These are phyloP conservation scores for Rubroboletus satanas DNA, from an alignment of 768 basidiomycete genomes.

Conservation along the genomic window DNA sequence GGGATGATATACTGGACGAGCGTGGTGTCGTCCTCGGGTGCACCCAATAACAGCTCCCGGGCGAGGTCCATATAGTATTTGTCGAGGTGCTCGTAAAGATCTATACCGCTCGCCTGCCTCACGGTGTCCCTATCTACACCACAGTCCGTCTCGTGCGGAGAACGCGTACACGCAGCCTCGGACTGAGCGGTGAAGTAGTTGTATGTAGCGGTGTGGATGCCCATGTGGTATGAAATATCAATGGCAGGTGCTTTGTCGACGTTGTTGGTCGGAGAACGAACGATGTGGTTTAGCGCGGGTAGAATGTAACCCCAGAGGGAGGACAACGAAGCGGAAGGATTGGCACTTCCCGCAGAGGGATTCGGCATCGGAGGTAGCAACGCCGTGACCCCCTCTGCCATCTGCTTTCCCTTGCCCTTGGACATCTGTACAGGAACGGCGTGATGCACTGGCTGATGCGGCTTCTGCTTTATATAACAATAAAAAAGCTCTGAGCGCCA, in stretches of 20 bases:
- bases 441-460: background rate
- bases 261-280: conserved; percentile 63
- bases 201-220: conserved; percentile 79
- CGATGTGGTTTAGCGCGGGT: conserved; percentile 73
- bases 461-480: background rate
- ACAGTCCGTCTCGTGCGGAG: conserved; percentile 4
- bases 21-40: conserved; percentile 61
- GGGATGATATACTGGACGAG: conserved; percentile 70
- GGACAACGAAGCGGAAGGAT: conserved; percentile 68
- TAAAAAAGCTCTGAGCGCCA: conserved; percentile 3
- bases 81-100: conserved; percentile 73
- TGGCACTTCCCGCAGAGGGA: conserved; percentile 60
- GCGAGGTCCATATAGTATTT: conserved; percentile 61
- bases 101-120: conserved; percentile 48
- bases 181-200: conserved; percentile 70
- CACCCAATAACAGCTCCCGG: conserved; percentile 57
- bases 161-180: conserved; percentile 38
- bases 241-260: conserved; percentile 62
- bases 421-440: conserved; percentile 21
- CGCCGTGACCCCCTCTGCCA: conserved; percentile 13
- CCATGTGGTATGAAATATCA: conserved; percentile 68
- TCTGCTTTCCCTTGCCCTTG: conserved; percentile 31
- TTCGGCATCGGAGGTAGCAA: conserved; percentile 42
- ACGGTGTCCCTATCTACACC: conserved; percentile 28
- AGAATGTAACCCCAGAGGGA: conserved; percentile 72